A percentile compares a stretch with the other conserved stretches of the same genome.
These are phyloP conservation scores for Cladophialophora psammophila DNA, from an alignment of 2,329 filamentous ascomycete genomes.

Conservation along the genomic window DNA sequence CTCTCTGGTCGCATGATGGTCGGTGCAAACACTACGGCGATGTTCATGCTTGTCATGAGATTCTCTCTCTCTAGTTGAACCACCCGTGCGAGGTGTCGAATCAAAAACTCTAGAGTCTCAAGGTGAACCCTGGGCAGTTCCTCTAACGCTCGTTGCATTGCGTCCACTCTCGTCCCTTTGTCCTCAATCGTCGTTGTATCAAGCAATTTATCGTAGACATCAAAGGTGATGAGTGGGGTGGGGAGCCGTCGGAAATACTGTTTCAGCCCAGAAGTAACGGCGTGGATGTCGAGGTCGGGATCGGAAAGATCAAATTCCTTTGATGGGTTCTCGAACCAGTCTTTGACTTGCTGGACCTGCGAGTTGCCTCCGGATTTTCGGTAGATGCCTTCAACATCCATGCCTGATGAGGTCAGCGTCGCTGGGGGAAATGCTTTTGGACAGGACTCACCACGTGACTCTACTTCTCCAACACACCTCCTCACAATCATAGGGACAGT, in stretches of 20 bases:
- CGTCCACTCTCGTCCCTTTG: constrained; percentile 70
- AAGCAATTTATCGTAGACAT: constrained; percentile 87
- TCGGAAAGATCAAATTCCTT: constrained; percentile 93
- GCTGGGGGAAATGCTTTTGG: background rate
- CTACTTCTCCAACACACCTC: constrained; percentile 95
- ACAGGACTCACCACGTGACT: constrained; percentile 71
- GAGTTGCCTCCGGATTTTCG: constrained; percentile 94
- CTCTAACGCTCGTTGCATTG: constrained; percentile 76
- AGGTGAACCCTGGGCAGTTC: constrained; percentile 82
- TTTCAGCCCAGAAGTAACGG: constrained; percentile 93
- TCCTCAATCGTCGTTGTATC: constrained; percentile 66
- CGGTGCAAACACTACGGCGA: constrained; percentile 95
- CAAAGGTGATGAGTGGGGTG: constrained; percentile 85
- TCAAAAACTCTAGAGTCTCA: constrained; percentile 89
- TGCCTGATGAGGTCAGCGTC: constrained; percentile 55
- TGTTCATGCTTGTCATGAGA: constrained; percentile 94
- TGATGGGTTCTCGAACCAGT: constrained; percentile 80
- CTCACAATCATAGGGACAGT: constrained; percentile 90
- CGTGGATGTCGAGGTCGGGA: constrained; percentile 90
- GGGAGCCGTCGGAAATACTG: constrained; percentile 97
- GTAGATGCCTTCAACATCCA: constrained; percentile 98
- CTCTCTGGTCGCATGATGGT: constrained; percentile 94
- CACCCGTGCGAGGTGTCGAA: constrained; percentile 91
- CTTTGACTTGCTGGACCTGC: constrained; percentile 87
- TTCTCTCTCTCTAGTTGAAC: constrained; percentile 84